Evolutionary conservation across 176 grass and related monocot species (phyloP).

Genomic region (Panicum miliaceum): DNA sequence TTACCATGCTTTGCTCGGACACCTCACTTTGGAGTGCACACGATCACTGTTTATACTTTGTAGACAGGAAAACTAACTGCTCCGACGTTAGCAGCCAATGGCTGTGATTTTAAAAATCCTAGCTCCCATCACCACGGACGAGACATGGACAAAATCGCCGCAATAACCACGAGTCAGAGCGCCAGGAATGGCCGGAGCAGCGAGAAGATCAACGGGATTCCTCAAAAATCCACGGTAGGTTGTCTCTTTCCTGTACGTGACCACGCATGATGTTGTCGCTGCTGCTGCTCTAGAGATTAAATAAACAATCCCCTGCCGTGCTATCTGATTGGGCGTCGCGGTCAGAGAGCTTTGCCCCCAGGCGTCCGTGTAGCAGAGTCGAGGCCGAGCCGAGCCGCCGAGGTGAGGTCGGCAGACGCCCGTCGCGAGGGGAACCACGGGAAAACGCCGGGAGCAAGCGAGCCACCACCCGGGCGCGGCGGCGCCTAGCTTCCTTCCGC

Average conservation of each 20-base stretch:
- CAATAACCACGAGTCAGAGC: slow-evolving; percentile 3
- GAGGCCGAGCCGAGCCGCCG: no score
- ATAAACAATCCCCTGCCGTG: neutral
- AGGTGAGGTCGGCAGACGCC: neutral
- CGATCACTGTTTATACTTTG: no score
- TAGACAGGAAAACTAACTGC: neutral
- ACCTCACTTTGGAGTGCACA: no score
- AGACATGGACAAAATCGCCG: neutral
- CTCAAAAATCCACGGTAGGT: neutral
- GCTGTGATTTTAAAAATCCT: neutral
- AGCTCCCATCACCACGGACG: slow-evolving; percentile 6
- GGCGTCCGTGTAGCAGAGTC: neutral
- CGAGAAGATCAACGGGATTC: neutral
- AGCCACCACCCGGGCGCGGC: neutral
- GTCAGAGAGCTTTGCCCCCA: neutral
- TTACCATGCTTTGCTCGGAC: no score
- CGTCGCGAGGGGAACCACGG: neutral
- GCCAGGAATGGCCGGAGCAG: slow-evolving; percentile 9
- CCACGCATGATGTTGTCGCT: neutral
- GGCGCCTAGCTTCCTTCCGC: neutral
- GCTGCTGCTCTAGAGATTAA: neutral
- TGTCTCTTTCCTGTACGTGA: neutral
- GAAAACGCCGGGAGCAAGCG: neutral
- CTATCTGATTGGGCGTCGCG: neutral
- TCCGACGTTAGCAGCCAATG: neutral